These are phyloP conservation scores for Dendrostoma leiphaemia DNA, from an alignment of 2,329 filamentous ascomycete genomes.

Conservation along the genomic window DNA sequence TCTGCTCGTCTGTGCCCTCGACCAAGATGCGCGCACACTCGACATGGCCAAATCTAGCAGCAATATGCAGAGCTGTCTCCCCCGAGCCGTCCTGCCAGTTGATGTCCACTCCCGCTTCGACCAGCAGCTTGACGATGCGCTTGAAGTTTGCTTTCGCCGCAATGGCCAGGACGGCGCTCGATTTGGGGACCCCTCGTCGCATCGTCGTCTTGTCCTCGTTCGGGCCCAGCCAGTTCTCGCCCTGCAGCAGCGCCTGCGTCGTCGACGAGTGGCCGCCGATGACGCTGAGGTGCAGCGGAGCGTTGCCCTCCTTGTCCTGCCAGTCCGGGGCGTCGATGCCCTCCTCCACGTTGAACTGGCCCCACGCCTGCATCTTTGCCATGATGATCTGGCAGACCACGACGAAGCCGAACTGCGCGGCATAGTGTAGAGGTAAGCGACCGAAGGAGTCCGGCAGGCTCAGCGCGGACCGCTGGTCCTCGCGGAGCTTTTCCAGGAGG, in stretches of 20 bases:
- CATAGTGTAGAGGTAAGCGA: constrained; percentile 85
- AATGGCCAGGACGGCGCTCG: constrained; percentile 81
- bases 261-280: constrained; percentile 87
- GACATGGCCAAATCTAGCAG: constrained; percentile 81
- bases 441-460: constrained; percentile 73
- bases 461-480: constrained; percentile 66
- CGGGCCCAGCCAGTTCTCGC: constrained; percentile 72
- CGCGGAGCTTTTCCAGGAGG: constrained; percentile 65
- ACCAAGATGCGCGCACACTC: constrained; percentile 78
- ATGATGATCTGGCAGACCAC: constrained; percentile 87
- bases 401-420: constrained; percentile 90
- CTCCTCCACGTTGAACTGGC: constrained; percentile 76
- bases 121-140: constrained; percentile 80
- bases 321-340: constrained; percentile 85
- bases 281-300: constrained; percentile 87
- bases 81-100: constrained; percentile 90
- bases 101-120: constrained; percentile 86
- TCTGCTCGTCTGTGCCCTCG: constrained; percentile 66
- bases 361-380: constrained; percentile 85
- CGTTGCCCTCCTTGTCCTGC: constrained; percentile 91
- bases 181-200: constrained; percentile 72
- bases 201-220: constrained; percentile 61
- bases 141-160: constrained; percentile 87
- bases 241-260: constrained; percentile 75
- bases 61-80: constrained; percentile 89